Conservation (phyloP, 108 stramenopile species). For the Poteriospumella lacustris region DNA sequence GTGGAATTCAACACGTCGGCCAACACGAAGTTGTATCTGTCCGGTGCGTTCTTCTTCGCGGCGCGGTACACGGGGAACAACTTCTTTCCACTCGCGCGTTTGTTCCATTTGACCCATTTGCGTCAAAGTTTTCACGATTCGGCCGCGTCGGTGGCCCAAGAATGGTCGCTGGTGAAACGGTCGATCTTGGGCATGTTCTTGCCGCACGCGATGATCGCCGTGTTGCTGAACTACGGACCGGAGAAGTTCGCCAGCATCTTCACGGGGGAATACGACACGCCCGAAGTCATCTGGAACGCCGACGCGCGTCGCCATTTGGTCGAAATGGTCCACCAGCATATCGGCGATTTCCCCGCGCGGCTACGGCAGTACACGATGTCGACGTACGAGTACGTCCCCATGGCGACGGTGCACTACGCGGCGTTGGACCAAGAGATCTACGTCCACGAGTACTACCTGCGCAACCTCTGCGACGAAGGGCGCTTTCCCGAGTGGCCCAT, state of each 20-base stretch:
- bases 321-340: constrained; percentile 68
- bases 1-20: constrained; percentile 63
- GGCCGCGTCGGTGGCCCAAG: constrained; percentile 57
- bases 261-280: constrained; percentile 63
- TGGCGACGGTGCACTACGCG: constrained; percentile 63
- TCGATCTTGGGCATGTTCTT: constrained; percentile 65
- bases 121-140: constrained; percentile 58
- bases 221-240: constrained; percentile 66
- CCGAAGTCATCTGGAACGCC: constrained; percentile 74
- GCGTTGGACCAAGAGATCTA: constrained; percentile 66
- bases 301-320: constrained; percentile 67
- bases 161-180: constrained; percentile 31
- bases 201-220: constrained; percentile 62
- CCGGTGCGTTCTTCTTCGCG: constrained; percentile 67
- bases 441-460: constrained; percentile 71
- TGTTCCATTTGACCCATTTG: constrained; percentile 61
- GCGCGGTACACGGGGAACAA: constrained; percentile 63
- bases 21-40: constrained; percentile 65
- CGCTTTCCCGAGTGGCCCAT: constrained; percentile 72
- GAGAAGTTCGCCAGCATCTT: constrained; percentile 62
- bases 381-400: constrained; percentile 70
- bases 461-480: constrained; percentile 66
- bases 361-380: constrained; percentile 62
- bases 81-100: constrained; percentile 51
- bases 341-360: constrained; percentile 72